phyloP scores from a whole-genome alignment of 2,329 filamentous ascomycete genomes.

The Aspergillus terreus region DNA sequence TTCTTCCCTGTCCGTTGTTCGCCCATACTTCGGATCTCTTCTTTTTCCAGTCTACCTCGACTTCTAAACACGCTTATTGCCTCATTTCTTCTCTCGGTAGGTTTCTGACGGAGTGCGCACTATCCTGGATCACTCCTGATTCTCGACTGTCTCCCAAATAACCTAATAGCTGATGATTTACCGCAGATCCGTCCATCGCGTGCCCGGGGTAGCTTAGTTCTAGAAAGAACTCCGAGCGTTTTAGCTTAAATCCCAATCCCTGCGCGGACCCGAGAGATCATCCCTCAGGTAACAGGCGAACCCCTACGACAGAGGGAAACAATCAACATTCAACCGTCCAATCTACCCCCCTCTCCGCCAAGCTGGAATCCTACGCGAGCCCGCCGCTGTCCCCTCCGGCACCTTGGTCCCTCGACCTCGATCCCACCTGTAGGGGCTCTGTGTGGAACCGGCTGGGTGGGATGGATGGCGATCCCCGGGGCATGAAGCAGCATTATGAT shows the following conservation, averaged over 20 bases:
- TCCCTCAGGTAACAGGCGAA: neutral
- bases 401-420: slow-evolving; percentile 54
- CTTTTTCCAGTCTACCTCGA: too few relatives aligned
- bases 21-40: neutral
- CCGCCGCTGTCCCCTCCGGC: slow-evolving; percentile 63
- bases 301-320: neutral
- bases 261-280: neutral
- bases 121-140: too few relatives aligned
- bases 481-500: slow-evolving; percentile 68
- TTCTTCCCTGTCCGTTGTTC: slow-evolving; percentile 1
- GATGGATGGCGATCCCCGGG: slow-evolving; percentile 75
- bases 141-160: too few relatives aligned
- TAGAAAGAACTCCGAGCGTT: slow-evolving; percentile 2
- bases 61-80: too few relatives aligned
- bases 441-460: slow-evolving; percentile 53
- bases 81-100: too few relatives aligned
- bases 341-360: slow-evolving; percentile 37
- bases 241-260: slow-evolving; percentile 13
- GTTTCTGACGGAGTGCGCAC: too few relatives aligned
- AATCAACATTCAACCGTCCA: neutral
- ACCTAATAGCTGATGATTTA: too few relatives aligned
- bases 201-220: neutral
- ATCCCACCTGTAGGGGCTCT: slow-evolving; percentile 56
- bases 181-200: too few relatives aligned
- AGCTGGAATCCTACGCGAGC: slow-evolving; percentile 63